These are phyloP conservation scores for Eucalyptus paniculata DNA, from an alignment of 345 rosid species.

Conservation along the genomic window DNA sequence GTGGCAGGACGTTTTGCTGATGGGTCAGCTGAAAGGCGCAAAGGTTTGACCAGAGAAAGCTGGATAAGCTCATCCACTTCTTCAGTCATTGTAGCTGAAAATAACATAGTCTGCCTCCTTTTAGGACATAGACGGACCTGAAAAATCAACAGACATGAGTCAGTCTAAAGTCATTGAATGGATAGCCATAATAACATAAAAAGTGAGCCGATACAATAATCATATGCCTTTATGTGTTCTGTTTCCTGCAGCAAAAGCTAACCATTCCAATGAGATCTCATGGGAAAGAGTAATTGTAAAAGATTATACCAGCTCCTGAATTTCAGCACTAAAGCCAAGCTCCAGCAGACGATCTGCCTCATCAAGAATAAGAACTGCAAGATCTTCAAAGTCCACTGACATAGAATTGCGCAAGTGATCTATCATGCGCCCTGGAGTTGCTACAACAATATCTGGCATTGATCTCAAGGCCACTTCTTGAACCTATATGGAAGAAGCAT, in stretches of 20 bases:
- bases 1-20: slow-evolving; percentile 81
- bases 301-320: slow-evolving; percentile 69
- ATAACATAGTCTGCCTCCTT: slow-evolving; percentile 92
- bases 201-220: not conserved
- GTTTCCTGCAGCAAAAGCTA: not conserved
- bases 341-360: slow-evolving; percentile 97
- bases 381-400: slow-evolving; percentile 89
- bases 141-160: not conserved
- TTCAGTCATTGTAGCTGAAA: slow-evolving; percentile 98
- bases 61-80: slow-evolving; percentile 85
- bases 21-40: slow-evolving; percentile 96
- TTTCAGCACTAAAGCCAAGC: slow-evolving; percentile 94
- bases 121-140: slow-evolving; percentile 89
- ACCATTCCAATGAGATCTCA: not conserved
- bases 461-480: slow-evolving; percentile 89
- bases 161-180: not conserved
- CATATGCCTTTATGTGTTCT: not conserved
- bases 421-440: slow-evolving; percentile 96
- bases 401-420: slow-evolving; percentile 94
- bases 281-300: not conserved
- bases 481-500: slow-evolving; percentile 23
- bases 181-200: not conserved
- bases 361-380: slow-evolving; percentile 86
- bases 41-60: slow-evolving; percentile 86
- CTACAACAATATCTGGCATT: slow-evolving; percentile 95